These are phyloP conservation scores for carrot (Daucus carota) DNA, from an alignment of 129 eudicot genomes.

Conservation along the genomic window DNA sequence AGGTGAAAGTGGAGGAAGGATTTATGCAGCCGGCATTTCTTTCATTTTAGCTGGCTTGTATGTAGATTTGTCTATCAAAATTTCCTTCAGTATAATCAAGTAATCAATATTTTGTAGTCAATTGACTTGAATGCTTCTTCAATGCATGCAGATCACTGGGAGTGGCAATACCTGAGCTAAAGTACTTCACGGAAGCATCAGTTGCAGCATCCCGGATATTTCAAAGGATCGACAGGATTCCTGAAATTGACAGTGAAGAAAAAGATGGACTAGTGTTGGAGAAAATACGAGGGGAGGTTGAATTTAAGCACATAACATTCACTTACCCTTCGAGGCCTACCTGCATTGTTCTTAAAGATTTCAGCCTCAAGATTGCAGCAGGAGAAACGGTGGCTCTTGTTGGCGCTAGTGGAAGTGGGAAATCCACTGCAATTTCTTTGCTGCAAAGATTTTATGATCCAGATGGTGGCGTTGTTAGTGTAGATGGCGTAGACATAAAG, in stretches of 20 bases:
- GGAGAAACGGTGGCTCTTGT: constrained; percentile 87
- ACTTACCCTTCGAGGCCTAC: constrained; percentile 85
- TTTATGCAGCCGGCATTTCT: constrained; percentile 64
- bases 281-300: constrained; percentile 54
- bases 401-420: constrained; percentile 96
- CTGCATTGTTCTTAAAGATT: constrained; percentile 55
- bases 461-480: constrained; percentile 43
- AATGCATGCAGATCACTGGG: constrained; percentile 83
- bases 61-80: constrained; percentile 15
- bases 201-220: constrained; percentile 79
- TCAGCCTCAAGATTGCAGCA: constrained; percentile 62
- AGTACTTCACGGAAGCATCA: constrained; percentile 85
- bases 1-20: constrained; percentile 85
- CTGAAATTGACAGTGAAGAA: constrained; percentile 60
- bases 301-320: constrained; percentile 59
- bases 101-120: not conserved
- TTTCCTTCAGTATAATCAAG: not conserved
- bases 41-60: constrained; percentile 91
- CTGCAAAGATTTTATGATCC: constrained; percentile 73
- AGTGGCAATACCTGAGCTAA: constrained; percentile 84
- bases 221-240: constrained; percentile 58
- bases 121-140: not conserved
- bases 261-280: constrained; percentile 41
- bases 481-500: constrained; percentile 72
- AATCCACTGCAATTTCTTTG: constrained; percentile 84